Base-by-base conservation (phyloP, 2,329 filamentous ascomycete genomes). In the Fusarium tjaetaba region DNA sequence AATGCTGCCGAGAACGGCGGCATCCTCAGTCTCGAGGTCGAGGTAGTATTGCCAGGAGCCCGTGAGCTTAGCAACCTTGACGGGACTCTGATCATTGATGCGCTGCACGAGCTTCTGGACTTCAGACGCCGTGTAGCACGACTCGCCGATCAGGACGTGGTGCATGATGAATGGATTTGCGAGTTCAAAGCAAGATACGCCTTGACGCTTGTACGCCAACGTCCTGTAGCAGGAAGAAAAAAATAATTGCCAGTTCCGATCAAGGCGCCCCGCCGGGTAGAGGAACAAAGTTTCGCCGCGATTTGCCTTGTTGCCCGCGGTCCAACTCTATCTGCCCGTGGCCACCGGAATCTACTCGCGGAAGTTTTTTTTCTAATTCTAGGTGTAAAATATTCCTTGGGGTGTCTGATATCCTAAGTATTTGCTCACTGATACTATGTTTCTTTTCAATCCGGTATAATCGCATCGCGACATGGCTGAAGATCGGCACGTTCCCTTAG, bases 31-130 rank as follows among this genome's bases (percentile, higher is more conserved):
- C 70, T 86, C 85, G 70, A 91, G 85, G 79, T 92, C 87, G 65
- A 93, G 86, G 78, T 93, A 94, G 85, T 94, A 93, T 65, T 90
- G 81, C 87, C 89, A 91, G 62, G 85, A 84, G 62, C 88, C 88
- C 24, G 83, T 80, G 71, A 91, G 83, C 60, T 81, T 81, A 68
- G 83, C 82, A 68, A 89, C 85, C 78, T 85, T 85, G 73, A 81
- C 81, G 68, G 82, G 74, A 65, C 81, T 80, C 76, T 84, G 82
- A 70, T 77, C 77, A 79, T 86, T 85, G 78, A 86, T 84, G 68
- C 84, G 83, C 72, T 81, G 79, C 75, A 80, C 82, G 69, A 87
- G 82, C 80, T 85, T 84, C 72, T 84, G 81, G 67, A 85, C 78
- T 77, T 84, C 82, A 67, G 83, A 82, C 58, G 79, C 76, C 64